Conservation (phyloP, 2,329 filamentous ascomycete genomes). For the Apiospora phragmitis region DNA sequence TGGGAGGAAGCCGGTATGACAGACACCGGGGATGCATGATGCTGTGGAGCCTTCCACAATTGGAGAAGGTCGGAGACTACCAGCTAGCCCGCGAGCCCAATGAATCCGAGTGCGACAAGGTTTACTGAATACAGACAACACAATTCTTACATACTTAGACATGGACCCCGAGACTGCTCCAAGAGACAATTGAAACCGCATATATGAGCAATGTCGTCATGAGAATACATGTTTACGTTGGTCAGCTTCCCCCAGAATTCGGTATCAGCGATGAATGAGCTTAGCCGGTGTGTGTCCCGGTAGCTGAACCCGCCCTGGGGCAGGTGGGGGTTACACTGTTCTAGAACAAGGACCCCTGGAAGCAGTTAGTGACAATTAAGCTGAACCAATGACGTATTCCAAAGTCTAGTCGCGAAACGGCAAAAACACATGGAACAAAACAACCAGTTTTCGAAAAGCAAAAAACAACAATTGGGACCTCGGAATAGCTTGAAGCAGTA, state of each 20-base stretch:
- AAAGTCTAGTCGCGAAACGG: not conserved
- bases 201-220: not conserved
- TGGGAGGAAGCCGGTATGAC: not conserved
- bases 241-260: not conserved
- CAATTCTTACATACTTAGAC: too few species aligned
- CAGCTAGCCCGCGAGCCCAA: not conserved
- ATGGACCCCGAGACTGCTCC: not conserved
- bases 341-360: not conserved
- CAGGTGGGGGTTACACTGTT: not conserved
- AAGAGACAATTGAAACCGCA: not conserved
- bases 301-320: not conserved
- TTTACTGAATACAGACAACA: not conserved
- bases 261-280: not conserved
- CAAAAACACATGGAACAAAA: not conserved
- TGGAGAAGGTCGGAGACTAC: not conserved
- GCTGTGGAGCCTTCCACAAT: not conserved
- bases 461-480: too few species aligned
- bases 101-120: too few species aligned
- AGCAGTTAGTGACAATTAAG: not conserved
- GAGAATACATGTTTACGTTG: not conserved
- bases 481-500: too few species aligned
- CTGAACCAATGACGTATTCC: conserved; percentile 2
- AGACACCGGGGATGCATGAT: not conserved
- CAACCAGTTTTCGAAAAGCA: not conserved
- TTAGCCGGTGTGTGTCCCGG: not conserved